A percentile compares a stretch with the other conserved stretches of the same genome.
Evolutionary conservation across 306 rosid genomes (phyloP).

Genomic region (Macrotyloma uniflorum): DNA sequence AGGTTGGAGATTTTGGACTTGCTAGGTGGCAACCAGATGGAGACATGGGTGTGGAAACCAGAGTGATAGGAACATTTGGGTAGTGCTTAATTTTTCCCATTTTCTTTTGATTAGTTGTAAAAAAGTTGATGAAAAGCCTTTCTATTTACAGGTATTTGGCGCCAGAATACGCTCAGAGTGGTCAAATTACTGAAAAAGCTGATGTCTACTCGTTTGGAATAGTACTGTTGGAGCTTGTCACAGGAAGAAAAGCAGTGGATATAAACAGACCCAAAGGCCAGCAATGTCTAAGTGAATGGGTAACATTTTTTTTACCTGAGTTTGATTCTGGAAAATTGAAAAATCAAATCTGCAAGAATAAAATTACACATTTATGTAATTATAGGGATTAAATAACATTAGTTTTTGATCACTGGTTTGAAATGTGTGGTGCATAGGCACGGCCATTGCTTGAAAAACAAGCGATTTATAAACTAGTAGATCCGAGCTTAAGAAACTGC

Average conservation of each 20-base stretch:
- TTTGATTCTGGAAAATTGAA: too few species aligned
- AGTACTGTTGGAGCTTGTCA: slow-evolving; percentile 84
- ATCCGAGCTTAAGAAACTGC: slow-evolving; percentile 65
- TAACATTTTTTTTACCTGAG: slow-evolving; percentile 41
- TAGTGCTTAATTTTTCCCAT: slow-evolving; percentile 35
- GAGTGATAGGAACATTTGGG: slow-evolving; percentile 97
- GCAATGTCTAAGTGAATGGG: slow-evolving; percentile 98
- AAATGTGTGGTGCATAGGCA: slow-evolving; percentile 58
- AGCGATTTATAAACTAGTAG: slow-evolving; percentile 61
- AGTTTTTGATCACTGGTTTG: slow-evolving; percentile 13
- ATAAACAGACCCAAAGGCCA: slow-evolving; percentile 84
- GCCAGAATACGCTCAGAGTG: slow-evolving; percentile 98
- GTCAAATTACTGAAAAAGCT: slow-evolving; percentile 96
- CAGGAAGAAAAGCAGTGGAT: slow-evolving; percentile 91
- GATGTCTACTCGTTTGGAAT: slow-evolving; percentile 95
- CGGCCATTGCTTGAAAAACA: slow-evolving; percentile 73
- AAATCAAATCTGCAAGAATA: too few species aligned
- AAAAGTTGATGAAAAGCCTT: slow-evolving; percentile 24
- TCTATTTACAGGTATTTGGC: slow-evolving; percentile 72
- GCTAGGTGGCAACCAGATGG: slow-evolving; percentile 99
- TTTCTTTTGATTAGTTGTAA: slow-evolving; percentile 8
- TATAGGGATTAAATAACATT: too few species aligned
- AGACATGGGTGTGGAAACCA: slow-evolving; percentile 84
- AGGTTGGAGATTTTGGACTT: slow-evolving; percentile 99
- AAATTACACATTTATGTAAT: too few species aligned